Conservation (phyloP, 2,329 filamentous ascomycete genomes). For the Aurifilum marmelostoma region DNA sequence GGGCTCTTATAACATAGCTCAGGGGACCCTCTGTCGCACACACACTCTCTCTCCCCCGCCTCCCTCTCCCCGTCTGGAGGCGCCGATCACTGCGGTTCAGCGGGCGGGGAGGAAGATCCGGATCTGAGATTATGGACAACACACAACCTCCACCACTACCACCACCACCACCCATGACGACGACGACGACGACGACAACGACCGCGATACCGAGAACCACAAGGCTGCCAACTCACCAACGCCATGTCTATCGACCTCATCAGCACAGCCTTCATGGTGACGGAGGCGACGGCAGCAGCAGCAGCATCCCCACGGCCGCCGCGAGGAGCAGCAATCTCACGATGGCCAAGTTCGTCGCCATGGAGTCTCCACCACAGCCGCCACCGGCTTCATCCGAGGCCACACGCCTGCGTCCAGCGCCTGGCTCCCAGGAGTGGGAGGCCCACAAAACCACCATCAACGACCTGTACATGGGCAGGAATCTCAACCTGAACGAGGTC, state of each 20-base stretch:
- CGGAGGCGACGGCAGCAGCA: background rate
- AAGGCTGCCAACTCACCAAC: background rate
- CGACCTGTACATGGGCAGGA: constrained; percentile 30
- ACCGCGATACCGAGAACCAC: background rate
- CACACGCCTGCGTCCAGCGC: constrained; percentile 12
- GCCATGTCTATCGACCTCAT: background rate
- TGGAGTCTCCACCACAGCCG: constrained; percentile 10
- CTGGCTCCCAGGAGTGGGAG: constrained; percentile 28
- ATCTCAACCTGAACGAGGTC: constrained; percentile 30
- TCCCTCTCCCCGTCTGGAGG: background rate
- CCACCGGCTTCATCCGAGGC: constrained; percentile 6
- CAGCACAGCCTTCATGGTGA: background rate
- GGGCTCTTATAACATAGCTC: too few species aligned
- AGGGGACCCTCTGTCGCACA: too few species aligned
- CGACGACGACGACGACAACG: background rate
- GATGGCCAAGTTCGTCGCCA: background rate
- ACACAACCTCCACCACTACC: background rate
- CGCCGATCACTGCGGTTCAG: background rate
- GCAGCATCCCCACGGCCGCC: background rate
- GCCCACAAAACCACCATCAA: constrained; percentile 28
- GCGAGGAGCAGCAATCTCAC: background rate
- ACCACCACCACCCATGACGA: background rate
- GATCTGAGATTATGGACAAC: background rate
- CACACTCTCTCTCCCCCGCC: too few species aligned
- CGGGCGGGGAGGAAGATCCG: background rate